These are phyloP conservation scores for Trichoderma afroharzianum DNA, from an alignment of 2,329 filamentous ascomycete genomes.

Conservation along the genomic window DNA sequence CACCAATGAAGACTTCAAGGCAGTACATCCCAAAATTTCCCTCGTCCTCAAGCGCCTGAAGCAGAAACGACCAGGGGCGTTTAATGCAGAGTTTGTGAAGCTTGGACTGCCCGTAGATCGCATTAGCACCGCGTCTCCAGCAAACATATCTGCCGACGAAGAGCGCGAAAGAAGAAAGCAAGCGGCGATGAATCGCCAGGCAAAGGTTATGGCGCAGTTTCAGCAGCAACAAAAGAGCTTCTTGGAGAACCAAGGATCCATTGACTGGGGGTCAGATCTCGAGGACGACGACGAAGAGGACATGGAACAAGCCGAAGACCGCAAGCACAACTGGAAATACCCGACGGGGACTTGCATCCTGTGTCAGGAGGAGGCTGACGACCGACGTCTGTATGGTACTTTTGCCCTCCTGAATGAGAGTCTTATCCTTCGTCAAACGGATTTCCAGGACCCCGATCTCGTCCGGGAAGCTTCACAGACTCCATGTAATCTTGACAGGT, in stretches of 20 bases:
- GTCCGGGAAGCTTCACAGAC: conserved; percentile 77
- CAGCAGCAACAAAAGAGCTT: conserved; percentile 97
- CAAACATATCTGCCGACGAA: conserved; percentile 62
- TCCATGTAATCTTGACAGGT: conserved; percentile 77
- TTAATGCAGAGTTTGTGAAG: conserved; percentile 62
- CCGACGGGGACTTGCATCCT: conserved; percentile 90
- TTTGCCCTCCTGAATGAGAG: conserved; percentile 89
- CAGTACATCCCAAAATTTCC: conserved; percentile 78
- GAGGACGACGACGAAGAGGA: conserved; percentile 68
- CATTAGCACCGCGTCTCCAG: conserved; percentile 79
- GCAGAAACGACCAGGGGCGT: conserved; percentile 72
- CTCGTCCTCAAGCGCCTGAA: conserved; percentile 81
- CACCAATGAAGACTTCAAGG: conserved; percentile 70
- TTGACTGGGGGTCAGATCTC: conserved; percentile 82
- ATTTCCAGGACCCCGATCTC: conserved; percentile 76
- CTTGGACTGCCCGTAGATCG: conserved; percentile 70
- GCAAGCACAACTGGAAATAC: conserved; percentile 73
- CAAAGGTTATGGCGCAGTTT: conserved; percentile 95
- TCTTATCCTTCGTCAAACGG: conserved; percentile 79
- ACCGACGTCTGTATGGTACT: conserved; percentile 83
- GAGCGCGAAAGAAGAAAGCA: conserved; percentile 84
- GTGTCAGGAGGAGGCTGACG: conserved; percentile 93
- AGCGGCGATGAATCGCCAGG: conserved; percentile 83
- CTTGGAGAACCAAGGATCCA: conserved; percentile 77
- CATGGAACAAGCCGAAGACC: conserved; percentile 55